Conservation (phyloP, 148 eudicot species). For the Vaccinium darrowii region DNA sequence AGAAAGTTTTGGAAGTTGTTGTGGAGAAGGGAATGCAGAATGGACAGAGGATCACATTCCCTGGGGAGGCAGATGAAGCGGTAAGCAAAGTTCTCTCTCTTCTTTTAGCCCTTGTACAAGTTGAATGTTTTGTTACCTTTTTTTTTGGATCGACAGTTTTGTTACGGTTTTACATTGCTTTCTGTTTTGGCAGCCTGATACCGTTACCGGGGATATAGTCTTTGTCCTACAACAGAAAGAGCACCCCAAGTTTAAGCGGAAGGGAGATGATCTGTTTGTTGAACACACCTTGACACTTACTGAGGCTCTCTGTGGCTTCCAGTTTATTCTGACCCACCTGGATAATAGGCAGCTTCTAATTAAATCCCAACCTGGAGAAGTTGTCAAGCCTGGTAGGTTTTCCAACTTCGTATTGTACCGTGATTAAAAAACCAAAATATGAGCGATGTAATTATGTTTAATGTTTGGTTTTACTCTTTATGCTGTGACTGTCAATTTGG, state of each 20-base stretch:
- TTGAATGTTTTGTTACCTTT: not conserved
- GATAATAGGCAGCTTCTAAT: slow-evolving; percentile 52
- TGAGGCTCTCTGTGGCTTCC: slow-evolving; percentile 55
- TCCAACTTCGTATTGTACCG: not conserved
- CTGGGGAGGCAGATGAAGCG: slow-evolving; percentile 58
- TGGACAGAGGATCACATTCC: slow-evolving; percentile 51
- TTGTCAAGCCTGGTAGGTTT: slow-evolving; percentile 47
- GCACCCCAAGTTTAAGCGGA: slow-evolving; percentile 51
- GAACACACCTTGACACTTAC: slow-evolving; percentile 50
- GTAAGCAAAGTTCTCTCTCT: slow-evolving; percentile 25
- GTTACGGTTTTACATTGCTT: not conserved
- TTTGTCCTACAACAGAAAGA: slow-evolving; percentile 52
- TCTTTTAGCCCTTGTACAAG: not conserved
- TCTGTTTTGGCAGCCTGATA: slow-evolving; percentile 46
- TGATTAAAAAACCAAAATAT: not conserved
- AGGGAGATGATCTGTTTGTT: slow-evolving; percentile 52
- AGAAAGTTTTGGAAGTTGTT: slow-evolving; percentile 49
- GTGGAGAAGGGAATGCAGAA: slow-evolving; percentile 61
- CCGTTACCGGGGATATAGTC: slow-evolving; percentile 50
- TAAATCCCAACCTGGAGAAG: slow-evolving; percentile 58
- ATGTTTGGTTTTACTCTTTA: not conserved
- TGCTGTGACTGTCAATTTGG: not conserved
- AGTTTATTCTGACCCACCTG: slow-evolving; percentile 46
- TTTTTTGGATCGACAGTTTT: not conserved
- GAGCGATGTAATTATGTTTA: too few relatives aligned